Base-by-base conservation (phyloP, 208 protist genomes). In the Strigomonas culicis region DNA sequence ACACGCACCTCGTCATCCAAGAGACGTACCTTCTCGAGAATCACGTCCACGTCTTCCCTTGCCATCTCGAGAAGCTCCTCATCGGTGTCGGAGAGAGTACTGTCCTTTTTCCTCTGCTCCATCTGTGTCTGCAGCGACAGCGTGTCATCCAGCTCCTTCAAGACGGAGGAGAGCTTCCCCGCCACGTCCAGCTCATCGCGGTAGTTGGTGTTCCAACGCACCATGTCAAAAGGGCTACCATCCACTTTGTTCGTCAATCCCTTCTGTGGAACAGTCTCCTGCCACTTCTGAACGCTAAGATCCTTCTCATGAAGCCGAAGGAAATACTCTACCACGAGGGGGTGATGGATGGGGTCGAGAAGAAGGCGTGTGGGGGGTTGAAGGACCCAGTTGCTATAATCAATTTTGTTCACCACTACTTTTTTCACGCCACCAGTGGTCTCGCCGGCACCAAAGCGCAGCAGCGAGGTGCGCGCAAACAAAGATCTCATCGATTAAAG, bases 371-470 rank as follows among this genome's bases (percentile, higher is more conserved):
- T 86, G 51, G 30, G 63, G 52, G 82, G 74, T 17, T 31, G 47
- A 10, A 95, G 79, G 27, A 52, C 17, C 86, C 89, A 95, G 41
- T 77, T 74, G n/a, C 51, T 55, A 64, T 93, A 95, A 19, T 82
- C 63, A 21, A 88, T 63, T 67, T 74, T 79, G 17, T 51, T 47
- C 11, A 66, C 51, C 1, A 59, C 56, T 2, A 92, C 39, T 34
- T 89, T 88, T 31, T 91, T 90, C 15, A 92, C 86, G 0, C 86
- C 81, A 56, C 89, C 89, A 31, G 79, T 82, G n/a, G 85, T 92
- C 57, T 80, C 84, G 50, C 89, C 89, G 17, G 82, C 80, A 27
- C 88, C 88, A 75, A 95, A 92, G 8, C 80, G 43, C 46, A 75
- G 32, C 19, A 47, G 50, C 2, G 69, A 43, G 50, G 59, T 78